A percentile compares a stretch with the other conserved stretches of the same genome.
These are phyloP conservation scores for Bocquillonia castaneifolia DNA, from an alignment of 441 rosid species.

Conservation along the genomic window DNA sequence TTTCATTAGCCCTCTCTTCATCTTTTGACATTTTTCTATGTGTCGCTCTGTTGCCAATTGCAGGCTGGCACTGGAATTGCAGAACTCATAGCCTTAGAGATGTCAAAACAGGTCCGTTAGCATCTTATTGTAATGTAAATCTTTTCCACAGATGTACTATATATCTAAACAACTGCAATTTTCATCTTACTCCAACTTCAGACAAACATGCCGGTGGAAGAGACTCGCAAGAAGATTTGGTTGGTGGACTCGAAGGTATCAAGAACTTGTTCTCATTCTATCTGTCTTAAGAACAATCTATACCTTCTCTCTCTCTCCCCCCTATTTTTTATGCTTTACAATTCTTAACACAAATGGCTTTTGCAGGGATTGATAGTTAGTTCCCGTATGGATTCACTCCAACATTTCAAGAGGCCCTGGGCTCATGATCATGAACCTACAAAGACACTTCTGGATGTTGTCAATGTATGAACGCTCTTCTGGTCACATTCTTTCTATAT, in stretches of 20 bases:
- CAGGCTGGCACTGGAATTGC: conserved; percentile 95
- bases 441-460: conserved; percentile 52
- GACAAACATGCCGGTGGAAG: conserved; percentile 53
- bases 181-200: conserved; percentile 27
- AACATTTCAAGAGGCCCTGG: conserved; percentile 87
- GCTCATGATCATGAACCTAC: conserved; percentile 76
- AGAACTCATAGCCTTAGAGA: conserved; percentile 81
- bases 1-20: neutral
- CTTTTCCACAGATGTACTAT: neutral
- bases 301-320: neutral
- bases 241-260: conserved; percentile 80
- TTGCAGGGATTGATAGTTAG: conserved; percentile 72
- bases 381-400: conserved; percentile 76
- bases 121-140: neutral
- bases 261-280: conserved; percentile 18
- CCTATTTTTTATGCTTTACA: neutral
- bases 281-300: conserved; percentile 1
- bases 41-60: conserved; percentile 21
- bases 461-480: conserved; percentile 47
- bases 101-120: conserved; percentile 66
- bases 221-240: conserved; percentile 82
- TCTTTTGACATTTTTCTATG: neutral
- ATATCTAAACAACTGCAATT: neutral
- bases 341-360: conserved; percentile 1
- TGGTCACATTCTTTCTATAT: conserved; percentile 2